A percentile compares a stretch with the other conserved stretches of the same genome.
phyloP scores from a whole-genome alignment of 306 rosid genomes.

The Delonix regia region DNA sequence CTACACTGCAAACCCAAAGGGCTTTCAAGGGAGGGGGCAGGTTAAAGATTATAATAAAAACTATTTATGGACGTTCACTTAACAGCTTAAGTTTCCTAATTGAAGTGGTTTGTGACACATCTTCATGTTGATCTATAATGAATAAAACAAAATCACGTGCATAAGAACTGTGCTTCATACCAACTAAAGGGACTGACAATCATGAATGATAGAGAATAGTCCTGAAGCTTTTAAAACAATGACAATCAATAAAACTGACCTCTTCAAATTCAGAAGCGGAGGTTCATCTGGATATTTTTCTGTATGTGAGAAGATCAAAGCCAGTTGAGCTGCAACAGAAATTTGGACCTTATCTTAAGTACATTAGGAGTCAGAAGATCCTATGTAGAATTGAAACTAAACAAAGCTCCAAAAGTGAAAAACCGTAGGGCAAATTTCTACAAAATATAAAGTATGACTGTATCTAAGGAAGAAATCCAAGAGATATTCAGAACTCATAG shows the following conservation, averaged over 20 bases:
- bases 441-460: background rate
- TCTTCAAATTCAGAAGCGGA: constrained; percentile 87
- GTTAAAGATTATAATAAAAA: background rate
- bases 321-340: constrained; percentile 85
- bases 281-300: constrained; percentile 98
- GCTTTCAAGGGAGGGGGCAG: background rate
- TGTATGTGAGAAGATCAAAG: constrained; percentile 86
- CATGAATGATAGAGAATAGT: constrained; percentile 5
- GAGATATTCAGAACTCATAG: constrained; percentile 29
- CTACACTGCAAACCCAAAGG: background rate
- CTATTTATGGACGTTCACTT: background rate
- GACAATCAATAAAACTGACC: constrained; percentile 48
- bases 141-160: constrained; percentile 13
- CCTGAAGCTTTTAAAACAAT: background rate
- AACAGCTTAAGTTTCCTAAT: background rate
- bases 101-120: background rate
- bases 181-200: constrained; percentile 21
- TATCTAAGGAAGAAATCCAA: constrained; percentile 27
- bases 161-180: constrained; percentile 1
- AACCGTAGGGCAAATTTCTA: background rate
- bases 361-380: constrained; percentile 27
- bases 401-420: constrained; percentile 33
- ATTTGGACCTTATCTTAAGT: constrained; percentile 31
- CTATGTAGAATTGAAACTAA: background rate
- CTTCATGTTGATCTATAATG: constrained; percentile 28